A percentile compares a stretch with the other conserved stretches of the same genome.
phyloP scores from a whole-genome alignment of 345 rosid genomes.

The Crucihimalaya himalaica region DNA sequence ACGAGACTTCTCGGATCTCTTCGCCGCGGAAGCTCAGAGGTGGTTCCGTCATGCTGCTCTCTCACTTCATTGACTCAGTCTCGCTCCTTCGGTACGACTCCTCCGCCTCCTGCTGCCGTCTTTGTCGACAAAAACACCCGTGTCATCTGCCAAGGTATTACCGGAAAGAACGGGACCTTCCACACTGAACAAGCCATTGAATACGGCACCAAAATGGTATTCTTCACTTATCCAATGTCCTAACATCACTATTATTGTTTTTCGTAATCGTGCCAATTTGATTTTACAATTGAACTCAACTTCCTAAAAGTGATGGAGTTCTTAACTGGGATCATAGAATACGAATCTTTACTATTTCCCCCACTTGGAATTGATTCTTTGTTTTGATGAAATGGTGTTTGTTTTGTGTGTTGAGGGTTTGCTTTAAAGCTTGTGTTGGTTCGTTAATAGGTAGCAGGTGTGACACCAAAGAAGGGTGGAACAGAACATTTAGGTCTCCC shows the following conservation, averaged over 20 bases:
- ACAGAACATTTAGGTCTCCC: slow-evolving; percentile 96
- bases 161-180: slow-evolving; percentile 88
- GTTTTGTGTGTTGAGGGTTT: not conserved
- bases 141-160: slow-evolving; percentile 91
- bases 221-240: not conserved
- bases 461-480: slow-evolving; percentile 98
- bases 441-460: slow-evolving; percentile 79
- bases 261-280: not conserved
- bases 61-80: slow-evolving; percentile 39
- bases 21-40: slow-evolving; percentile 25
- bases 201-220: slow-evolving; percentile 62
- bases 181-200: slow-evolving; percentile 97
- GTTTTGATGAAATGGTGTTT: not conserved
- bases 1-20: slow-evolving; percentile 37
- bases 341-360: not conserved
- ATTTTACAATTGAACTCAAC: not conserved
- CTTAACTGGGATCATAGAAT: not conserved
- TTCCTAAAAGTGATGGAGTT: not conserved
- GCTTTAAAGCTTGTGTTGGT: not conserved
- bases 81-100: slow-evolving; percentile 55
- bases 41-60: slow-evolving; percentile 28
- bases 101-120: slow-evolving; percentile 67
- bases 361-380: not conserved
- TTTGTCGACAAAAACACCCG: slow-evolving; percentile 91
- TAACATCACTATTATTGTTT: not conserved